Evolutionary conservation across 176 grass and related monocot genomes (phyloP).

Genomic region (Saccharum spontaneum): DNA sequence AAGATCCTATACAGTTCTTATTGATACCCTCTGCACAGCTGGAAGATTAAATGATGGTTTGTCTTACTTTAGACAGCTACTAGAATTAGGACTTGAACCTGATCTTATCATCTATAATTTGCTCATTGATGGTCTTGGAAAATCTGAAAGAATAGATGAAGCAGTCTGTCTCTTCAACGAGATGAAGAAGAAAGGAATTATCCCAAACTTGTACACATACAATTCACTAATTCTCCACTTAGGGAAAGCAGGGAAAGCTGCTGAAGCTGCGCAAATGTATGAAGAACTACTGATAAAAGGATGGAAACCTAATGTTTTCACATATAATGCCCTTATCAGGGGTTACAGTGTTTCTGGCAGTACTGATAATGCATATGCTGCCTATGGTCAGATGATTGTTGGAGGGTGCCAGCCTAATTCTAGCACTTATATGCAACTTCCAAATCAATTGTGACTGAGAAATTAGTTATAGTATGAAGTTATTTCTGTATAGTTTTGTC

Average conservation of each 20-base stretch:
- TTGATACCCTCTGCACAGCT: slow-evolving; percentile 56
- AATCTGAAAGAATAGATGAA: slow-evolving; percentile 69
- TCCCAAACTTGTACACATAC: slow-evolving; percentile 81
- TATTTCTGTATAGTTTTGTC: slow-evolving; percentile 43
- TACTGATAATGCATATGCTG: slow-evolving; percentile 66
- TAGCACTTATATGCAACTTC: slow-evolving; percentile 84
- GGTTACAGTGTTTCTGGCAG: slow-evolving; percentile 65
- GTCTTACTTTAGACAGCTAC: slow-evolving; percentile 67
- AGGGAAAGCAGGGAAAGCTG: slow-evolving; percentile 68
- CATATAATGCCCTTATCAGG: slow-evolving; percentile 88
- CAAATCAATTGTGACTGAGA: slow-evolving; percentile 54
- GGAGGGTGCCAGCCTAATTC: slow-evolving; percentile 75
- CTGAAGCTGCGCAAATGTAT: slow-evolving; percentile 80
- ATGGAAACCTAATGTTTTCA: slow-evolving; percentile 84
- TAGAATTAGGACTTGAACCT: slow-evolving; percentile 57
- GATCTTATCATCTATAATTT: slow-evolving; percentile 91
- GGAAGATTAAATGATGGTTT: slow-evolving; percentile 65
- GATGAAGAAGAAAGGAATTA: slow-evolving; percentile 75
- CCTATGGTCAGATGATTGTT: slow-evolving; percentile 78
- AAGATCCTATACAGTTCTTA: slow-evolving; percentile 82
- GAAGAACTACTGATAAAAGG: slow-evolving; percentile 78
- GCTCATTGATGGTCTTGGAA: slow-evolving; percentile 78
- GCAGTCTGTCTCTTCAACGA: slow-evolving; percentile 65
- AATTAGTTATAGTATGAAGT: slow-evolving; percentile 26
- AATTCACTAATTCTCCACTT: slow-evolving; percentile 88